Evolutionary conservation across 2,329 filamentous ascomycete genomes (phyloP).

Genomic region (Diaporthe capsici): DNA sequence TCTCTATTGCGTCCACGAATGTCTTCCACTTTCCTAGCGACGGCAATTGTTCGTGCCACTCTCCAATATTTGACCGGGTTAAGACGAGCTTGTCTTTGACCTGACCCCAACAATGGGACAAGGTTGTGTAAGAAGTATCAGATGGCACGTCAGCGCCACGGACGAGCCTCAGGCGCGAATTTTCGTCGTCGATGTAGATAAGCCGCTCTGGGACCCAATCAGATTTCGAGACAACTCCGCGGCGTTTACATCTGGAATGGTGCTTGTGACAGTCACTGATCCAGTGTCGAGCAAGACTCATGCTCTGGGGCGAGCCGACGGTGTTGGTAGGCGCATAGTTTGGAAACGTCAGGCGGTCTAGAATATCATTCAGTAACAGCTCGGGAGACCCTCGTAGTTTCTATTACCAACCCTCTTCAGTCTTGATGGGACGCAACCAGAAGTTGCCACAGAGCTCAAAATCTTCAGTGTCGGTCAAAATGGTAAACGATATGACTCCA

Average conservation of each 20-base stretch:
- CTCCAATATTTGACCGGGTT: background rate
- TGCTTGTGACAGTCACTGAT: constrained; percentile 2
- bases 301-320: constrained; percentile 12
- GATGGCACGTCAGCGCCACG: background rate
- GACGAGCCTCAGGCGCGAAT: constrained; percentile 19
- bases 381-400: too few species aligned
- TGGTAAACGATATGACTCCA: constrained; percentile 3
- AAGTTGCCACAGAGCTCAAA: background rate
- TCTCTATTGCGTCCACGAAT: constrained; percentile 6
- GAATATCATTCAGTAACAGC: background rate
- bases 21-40: constrained; percentile 4
- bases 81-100: constrained; percentile 11
- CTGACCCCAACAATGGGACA: constrained; percentile 10
- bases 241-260: constrained; percentile 22
- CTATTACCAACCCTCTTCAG: background rate
- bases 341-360: constrained; percentile 11
- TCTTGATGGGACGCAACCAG: constrained; percentile 14
- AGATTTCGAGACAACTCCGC: background rate
- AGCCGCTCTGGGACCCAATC: constrained; percentile 10
- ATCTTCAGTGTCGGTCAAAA: background rate
- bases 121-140: constrained; percentile 4
- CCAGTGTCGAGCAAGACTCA: constrained; percentile 17
- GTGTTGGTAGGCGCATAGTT: constrained; percentile 7
- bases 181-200: constrained; percentile 5
- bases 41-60: background rate